Evolutionary conservation across 73 alveolate species (phyloP), one percentile per base, ranked within the genome.

Genomic region (Blepharisma stoltei): DNA sequence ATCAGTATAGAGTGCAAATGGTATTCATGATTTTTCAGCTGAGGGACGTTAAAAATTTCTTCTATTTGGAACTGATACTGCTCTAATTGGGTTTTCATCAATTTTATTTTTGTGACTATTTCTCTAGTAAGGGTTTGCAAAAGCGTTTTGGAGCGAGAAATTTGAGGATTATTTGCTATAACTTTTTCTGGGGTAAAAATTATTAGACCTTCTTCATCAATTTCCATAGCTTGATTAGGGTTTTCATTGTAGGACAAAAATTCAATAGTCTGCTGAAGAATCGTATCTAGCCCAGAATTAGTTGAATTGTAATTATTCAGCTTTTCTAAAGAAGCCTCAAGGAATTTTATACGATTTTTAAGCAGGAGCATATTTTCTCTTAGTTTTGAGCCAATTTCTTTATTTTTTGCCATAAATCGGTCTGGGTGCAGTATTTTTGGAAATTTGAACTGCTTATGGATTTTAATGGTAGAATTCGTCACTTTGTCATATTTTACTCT

Each of bases 1-100:
- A 96, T 79, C 43, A 96, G 73, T 45, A 96, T 92, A 11, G 95
- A 81, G 78, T 93, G 92, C 55, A 93, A 84, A 27, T 48, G 60
- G 71, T 84, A 93, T 50, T 91, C 83, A n/a, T 77, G 60, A 41
- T 79, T 79, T 77, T 87, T 83, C 8, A 84, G 80, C 14, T 50
- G 76, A 14, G 71, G 76, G n/a, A 7, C 5, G 7, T 83, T 82
- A 32, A 70, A 84, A 6, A 90, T 81, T 6, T 75, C 60, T 20
- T 60, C 65, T 23, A 88, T 65, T 47, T 86, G 46, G 2, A 48
- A 73, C 27, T 90, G 86, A 6, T 83, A 77, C 20, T 71, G 53
- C 8, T 73, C 77, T 5, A 86, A 41, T 66, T 70, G 21, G 3
- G 49, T 67, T 54, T 80, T 55, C 7, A 86, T 44, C 37, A 43